Percentiles rank a stretch among this genome's conserved stretches.
Evolutionary conservation across 306 rosid genomes (phyloP).

Genomic region (Acacia melanoxylon): DNA sequence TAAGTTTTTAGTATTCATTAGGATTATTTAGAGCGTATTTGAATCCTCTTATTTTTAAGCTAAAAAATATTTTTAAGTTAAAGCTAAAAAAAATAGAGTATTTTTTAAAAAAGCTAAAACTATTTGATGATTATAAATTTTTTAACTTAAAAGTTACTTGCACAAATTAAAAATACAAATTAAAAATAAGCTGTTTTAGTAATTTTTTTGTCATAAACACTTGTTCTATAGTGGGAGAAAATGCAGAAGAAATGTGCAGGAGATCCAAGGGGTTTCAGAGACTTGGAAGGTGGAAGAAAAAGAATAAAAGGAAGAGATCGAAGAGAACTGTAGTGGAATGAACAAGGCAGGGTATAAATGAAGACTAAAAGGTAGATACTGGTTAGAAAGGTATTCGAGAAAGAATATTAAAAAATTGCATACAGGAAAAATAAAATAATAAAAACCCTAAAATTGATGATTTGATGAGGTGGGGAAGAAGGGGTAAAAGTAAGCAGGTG

Average conservation of each 20-base stretch:
- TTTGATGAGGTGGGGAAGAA: slow-evolving; percentile 33
- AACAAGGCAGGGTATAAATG: slow-evolving; percentile 24
- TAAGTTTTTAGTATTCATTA: too few species aligned
- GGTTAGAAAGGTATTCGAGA: not conserved
- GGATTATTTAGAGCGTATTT: too few species aligned
- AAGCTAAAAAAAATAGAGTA: too few species aligned
- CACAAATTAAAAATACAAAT: too few species aligned
- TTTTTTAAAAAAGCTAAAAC: too few species aligned
- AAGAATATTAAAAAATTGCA: not conserved
- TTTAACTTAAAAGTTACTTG: too few species aligned
- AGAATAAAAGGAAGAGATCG: slow-evolving; percentile 24
- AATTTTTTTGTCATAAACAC: too few species aligned
- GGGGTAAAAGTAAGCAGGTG: slow-evolving; percentile 14
- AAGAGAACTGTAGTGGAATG: slow-evolving; percentile 26
- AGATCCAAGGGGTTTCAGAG: slow-evolving; percentile 33
- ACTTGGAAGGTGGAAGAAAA: not conserved
- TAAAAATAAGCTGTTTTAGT: too few species aligned
- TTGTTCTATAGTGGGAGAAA: too few species aligned
- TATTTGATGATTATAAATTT: too few species aligned
- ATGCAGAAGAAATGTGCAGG: slow-evolving; percentile 35
- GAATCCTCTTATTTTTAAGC: too few species aligned
- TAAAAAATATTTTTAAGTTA: too few species aligned
- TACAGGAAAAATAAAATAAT: not conserved
- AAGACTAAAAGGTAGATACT: not conserved
- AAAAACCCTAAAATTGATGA: slow-evolving; percentile 55